phyloP scores from a whole-genome alignment of 2,329 filamentous ascomycete species.

The Amesomyces nigricolor region DNA sequence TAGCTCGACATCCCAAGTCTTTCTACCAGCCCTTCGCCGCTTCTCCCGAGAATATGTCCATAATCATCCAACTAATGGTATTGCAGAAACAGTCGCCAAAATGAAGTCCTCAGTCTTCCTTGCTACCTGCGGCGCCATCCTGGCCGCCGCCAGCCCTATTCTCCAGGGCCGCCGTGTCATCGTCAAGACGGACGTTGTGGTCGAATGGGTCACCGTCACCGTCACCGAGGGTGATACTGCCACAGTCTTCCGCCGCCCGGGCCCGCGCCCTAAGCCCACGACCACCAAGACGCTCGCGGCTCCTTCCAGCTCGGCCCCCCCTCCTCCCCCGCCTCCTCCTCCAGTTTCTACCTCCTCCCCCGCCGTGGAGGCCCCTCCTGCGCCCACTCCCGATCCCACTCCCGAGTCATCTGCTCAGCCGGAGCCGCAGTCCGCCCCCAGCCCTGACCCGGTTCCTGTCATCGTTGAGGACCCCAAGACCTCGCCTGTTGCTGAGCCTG shows the following conservation, averaged over 20 bases:
- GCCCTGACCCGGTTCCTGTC: conserved; percentile 12
- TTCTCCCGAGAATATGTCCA: not conserved
- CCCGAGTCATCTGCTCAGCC: conserved; percentile 1
- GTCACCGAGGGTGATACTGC: conserved; percentile 25
- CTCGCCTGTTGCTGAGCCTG: conserved; percentile 2
- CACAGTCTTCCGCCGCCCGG: conserved; percentile 18
- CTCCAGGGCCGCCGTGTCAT: conserved; percentile 35
- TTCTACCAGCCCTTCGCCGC: too few species aligned
- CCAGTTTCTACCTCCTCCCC: conserved; percentile 8
- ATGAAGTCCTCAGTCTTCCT: conserved; percentile 49
- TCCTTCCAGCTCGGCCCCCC: conserved; percentile 15
- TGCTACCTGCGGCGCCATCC: conserved; percentile 40
- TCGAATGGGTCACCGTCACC: conserved; percentile 43
- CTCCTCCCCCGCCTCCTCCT: conserved; percentile 17
- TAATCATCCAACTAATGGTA: not conserved
- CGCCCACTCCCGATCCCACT: conserved; percentile 6
- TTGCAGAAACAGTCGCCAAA: conserved; percentile 26
- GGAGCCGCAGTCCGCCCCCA: not conserved
- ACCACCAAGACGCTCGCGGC: conserved; percentile 13
- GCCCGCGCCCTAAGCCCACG: conserved; percentile 11
- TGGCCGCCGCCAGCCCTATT: conserved; percentile 41
- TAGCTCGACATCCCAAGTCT: not conserved
- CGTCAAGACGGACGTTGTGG: conserved; percentile 37
- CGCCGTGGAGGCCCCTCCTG: conserved; percentile 12
- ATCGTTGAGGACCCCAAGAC: not conserved